Evolutionary conservation across 257 asterid species (phyloP), one percentile per base, ranked within the genome.

Genomic region (Solanum clarkiae): DNA sequence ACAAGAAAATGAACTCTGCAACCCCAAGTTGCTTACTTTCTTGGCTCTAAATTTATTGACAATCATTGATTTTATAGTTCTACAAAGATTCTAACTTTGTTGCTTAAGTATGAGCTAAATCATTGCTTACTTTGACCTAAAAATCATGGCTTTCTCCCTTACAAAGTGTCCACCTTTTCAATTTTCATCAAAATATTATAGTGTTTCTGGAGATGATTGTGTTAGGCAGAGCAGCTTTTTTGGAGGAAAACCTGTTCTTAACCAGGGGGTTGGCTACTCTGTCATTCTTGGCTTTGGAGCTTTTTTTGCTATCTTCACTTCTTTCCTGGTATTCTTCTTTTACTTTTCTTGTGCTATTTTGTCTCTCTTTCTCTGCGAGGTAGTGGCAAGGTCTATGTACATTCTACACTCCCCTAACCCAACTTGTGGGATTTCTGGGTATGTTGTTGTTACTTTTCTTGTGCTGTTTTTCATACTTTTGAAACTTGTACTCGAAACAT

Each of bases 221-320:
- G 85, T 90, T 49, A 91, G 98, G 88, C 97, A 95, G 44, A 87
- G 82, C 91, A 94, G 96, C 79, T 95, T 94, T 93, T 95, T 94
- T 74, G 98, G 84, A 66, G 99, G 94, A 32, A 90, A 95, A 85
- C 82, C 98, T 0, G 96, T 92, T 85, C 93, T 94, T 47, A 91
- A 92, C 87, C 99, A 95, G 86, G 96, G 97, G 0, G 92, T 94
- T 86, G 99, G 98, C 2, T 94, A 95, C 59, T 91, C 99, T 24
- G 98, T 95, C 17, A 91, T 94, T 90, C 99, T 95, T 70, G 99
- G 99, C 2, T 94, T 95, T 84, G 99, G 99, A 17, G 99, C 98
- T 0, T 94, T 95, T 77, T 94, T 95, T 24, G 99, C 98, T 0
- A 92, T 93, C 88, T 94, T 93, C 69, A 95, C 98, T 63, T 95